Evolutionary conservation across 306 rosid genomes (phyloP).

Genomic region (Dryas alaskensis): DNA sequence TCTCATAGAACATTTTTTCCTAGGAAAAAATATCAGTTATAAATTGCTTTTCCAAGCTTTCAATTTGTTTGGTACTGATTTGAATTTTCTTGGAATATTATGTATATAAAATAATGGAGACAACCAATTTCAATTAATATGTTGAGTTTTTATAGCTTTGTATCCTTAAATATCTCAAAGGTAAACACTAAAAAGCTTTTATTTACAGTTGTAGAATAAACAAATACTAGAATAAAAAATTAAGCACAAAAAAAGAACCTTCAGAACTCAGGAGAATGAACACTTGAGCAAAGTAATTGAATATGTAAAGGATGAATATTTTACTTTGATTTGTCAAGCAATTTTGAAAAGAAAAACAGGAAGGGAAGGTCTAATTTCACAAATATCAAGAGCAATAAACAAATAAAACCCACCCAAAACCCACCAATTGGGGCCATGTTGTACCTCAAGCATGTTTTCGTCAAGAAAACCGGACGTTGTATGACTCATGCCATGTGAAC

Average conservation of each 20-base stretch:
- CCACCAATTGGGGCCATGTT: neutral
- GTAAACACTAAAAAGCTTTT: neutral
- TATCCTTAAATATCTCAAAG: neutral
- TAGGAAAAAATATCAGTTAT: neutral
- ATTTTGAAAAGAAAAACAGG: neutral
- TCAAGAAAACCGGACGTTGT: constrained; percentile 32
- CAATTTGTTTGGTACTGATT: neutral
- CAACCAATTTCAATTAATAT: neutral
- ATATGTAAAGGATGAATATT: neutral
- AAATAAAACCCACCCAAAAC: neutral
- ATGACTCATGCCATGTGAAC: constrained; percentile 31
- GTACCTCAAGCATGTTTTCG: constrained; percentile 57
- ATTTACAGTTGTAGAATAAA: neutral
- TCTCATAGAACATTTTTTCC: neutral
- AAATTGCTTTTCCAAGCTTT: neutral
- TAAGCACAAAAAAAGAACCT: neutral
- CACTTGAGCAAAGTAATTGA: neutral
- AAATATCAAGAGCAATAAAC: neutral
- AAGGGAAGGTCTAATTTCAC: neutral
- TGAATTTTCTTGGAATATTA: neutral
- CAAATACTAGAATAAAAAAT: neutral
- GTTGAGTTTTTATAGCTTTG: neutral
- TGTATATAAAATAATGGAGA: neutral
- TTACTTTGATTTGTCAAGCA: neutral
- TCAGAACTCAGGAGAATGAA: neutral